Conservation (phyloP, 2,329 filamentous ascomycete genomes). For the Atkinsonella hypoxylon region DNA sequence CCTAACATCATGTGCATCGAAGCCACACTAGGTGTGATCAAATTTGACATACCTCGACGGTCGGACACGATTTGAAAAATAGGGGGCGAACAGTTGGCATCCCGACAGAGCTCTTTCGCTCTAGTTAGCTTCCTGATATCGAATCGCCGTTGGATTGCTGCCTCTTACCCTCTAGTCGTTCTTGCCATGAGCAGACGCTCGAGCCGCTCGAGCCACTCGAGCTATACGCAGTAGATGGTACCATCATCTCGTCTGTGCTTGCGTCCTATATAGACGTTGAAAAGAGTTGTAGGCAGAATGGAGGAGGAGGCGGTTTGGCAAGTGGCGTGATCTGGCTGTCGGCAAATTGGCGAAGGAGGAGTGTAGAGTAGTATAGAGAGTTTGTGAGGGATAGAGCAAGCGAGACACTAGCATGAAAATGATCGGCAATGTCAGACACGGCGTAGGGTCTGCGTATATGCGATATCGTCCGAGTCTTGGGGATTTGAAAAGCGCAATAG, state of each 20-base stretch:
- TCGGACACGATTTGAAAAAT: constrained; percentile 63
- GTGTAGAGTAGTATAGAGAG: background rate
- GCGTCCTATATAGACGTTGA: too few relatives aligned
- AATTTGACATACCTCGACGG: constrained; percentile 47
- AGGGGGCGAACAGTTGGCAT: constrained; percentile 39
- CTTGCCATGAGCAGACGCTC: constrained; percentile 35
- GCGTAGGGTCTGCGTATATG: constrained; percentile 1
- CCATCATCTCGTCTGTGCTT: constrained; percentile 9
- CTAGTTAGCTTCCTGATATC: background rate
- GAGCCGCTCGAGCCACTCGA: constrained; percentile 11
- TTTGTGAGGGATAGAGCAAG: background rate
- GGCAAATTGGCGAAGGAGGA: background rate
- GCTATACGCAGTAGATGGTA: constrained; percentile 15
- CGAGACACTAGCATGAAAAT: constrained; percentile 3
- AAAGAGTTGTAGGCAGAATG: too few relatives aligned
- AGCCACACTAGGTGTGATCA: background rate
- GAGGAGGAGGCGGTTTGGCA: background rate
- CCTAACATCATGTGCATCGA: too few relatives aligned
- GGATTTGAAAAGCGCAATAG: constrained; percentile 3
- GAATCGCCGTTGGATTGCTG: background rate
- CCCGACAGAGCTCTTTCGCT: constrained; percentile 42
- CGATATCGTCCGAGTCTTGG: constrained; percentile 6
- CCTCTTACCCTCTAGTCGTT: constrained; percentile 39
- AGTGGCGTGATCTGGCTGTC: background rate
- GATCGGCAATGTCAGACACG: constrained; percentile 6